Conservation (phyloP, 2,329 filamentous ascomycete genomes). For the Xylariaceae sp. region DNA sequence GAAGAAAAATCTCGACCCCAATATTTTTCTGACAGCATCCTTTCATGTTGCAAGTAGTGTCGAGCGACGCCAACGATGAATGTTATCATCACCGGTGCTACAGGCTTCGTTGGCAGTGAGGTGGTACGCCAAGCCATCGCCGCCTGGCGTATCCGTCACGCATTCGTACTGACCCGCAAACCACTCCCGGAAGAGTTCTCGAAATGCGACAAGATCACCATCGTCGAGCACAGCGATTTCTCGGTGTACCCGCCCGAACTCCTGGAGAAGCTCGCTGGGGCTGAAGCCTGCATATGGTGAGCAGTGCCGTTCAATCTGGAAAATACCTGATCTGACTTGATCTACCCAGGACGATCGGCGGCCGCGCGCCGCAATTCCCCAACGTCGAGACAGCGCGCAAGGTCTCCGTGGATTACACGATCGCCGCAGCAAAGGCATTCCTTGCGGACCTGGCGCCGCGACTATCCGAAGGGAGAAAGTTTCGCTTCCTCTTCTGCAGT, state of each 20-base stretch:
- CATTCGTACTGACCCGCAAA: conserved; percentile 47
- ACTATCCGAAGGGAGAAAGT: conserved; percentile 26
- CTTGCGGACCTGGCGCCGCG: conserved; percentile 25
- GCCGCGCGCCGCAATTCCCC: conserved; percentile 41
- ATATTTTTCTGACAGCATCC: too few relatives aligned
- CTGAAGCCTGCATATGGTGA: conserved; percentile 63
- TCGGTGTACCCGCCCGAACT: conserved; percentile 42
- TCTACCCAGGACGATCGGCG: conserved; percentile 34
- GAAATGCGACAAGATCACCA: conserved; percentile 44
- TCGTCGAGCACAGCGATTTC: conserved; percentile 50
- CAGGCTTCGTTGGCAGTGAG: conserved; percentile 43
- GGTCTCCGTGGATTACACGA: conserved; percentile 57
- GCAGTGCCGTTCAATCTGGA: conserved; percentile 17
- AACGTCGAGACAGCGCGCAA: conserved; percentile 39
- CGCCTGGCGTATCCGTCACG: conserved; percentile 44
- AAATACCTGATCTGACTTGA: not conserved
- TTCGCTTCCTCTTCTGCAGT: conserved; percentile 42
- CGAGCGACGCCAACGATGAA: conserved; percentile 40
- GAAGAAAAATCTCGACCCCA: too few relatives aligned
- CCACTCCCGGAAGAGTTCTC: conserved; percentile 38
- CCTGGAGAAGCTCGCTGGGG: conserved; percentile 41
- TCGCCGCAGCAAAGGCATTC: conserved; percentile 58
- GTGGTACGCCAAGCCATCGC: conserved; percentile 48
- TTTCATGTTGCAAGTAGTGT: too few relatives aligned
- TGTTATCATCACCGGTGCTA: conserved; percentile 35